These are phyloP conservation scores for Aspergillus jensenii DNA, from an alignment of 2,329 filamentous ascomycete species.

Conservation along the genomic window DNA sequence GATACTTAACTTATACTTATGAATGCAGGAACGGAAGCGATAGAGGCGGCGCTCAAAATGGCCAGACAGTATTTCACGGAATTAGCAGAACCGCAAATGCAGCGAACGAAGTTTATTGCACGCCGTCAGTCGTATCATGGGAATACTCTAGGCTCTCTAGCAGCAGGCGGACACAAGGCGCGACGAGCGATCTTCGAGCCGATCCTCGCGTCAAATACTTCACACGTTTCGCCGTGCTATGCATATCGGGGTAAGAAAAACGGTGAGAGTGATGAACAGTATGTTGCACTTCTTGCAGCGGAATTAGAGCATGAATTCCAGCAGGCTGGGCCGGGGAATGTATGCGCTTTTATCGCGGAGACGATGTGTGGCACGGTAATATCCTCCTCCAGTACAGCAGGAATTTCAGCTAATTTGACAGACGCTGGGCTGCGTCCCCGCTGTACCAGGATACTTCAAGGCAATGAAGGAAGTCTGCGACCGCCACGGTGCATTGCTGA, in stretches of 20 bases:
- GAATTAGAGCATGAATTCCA: constrained; percentile 53
- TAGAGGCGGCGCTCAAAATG: constrained; percentile 51
- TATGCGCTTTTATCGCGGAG: constrained; percentile 51
- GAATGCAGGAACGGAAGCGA: constrained; percentile 35
- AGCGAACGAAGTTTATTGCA: constrained; percentile 45
- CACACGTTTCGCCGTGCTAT: constrained; percentile 30
- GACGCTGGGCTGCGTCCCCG: constrained; percentile 52
- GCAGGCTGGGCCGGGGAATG: constrained; percentile 45
- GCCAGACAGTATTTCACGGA: constrained; percentile 52
- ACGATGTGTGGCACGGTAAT: constrained; percentile 50
- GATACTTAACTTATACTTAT: neutral
- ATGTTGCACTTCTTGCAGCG: constrained; percentile 39
- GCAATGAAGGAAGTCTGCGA: constrained; percentile 56
- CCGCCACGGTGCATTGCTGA: constrained; percentile 54
- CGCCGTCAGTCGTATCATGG: constrained; percentile 52
- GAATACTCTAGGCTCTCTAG: constrained; percentile 50
- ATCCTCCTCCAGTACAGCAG: neutral
- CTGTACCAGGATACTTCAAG: constrained; percentile 56
- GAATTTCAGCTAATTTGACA: constrained; percentile 6
- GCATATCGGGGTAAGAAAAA: constrained; percentile 36
- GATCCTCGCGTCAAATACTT: constrained; percentile 29
- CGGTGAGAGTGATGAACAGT: constrained; percentile 42
- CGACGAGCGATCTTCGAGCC: constrained; percentile 35
- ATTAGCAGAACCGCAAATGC: constrained; percentile 31
- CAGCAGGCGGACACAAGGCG: constrained; percentile 37